Base-by-base conservation (phyloP, 805 yeast species). In the Starmerella potacharoeniae region DNA sequence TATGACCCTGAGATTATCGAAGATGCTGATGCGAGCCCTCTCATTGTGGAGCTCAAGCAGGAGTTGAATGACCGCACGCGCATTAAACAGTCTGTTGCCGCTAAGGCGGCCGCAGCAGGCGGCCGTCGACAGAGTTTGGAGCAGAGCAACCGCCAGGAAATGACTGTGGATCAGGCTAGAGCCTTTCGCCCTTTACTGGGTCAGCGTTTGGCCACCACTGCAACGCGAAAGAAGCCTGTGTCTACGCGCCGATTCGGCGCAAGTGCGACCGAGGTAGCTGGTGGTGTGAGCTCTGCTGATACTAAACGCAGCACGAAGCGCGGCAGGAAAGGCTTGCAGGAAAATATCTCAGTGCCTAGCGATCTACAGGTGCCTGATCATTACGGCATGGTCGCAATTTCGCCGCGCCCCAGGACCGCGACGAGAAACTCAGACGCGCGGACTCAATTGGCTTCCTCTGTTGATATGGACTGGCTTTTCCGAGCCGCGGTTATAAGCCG, bases 391-490 rank as follows among this genome's bases (percentile, higher is more conserved):
- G 16, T 13, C 7, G 31, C 39, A 31, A 22, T n/a, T 13, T 14
- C 35, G 3, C 16, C 34, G 5, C 28, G 28, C 8, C 35, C 41
- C 7, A 11, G 8, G 35, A 6, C 41, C n/a, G 7, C n/a, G 8
- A 37, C 16, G 10, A 13, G n/a, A 16, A n/a, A 10, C n/a, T 7
- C 2, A 8, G 11, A 7, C 4, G 7, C 41, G 10, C 41, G 41
- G 41, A 11, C 41, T 37, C 41, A 37, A n/a, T 8, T n/a, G n/a
- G 37, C 22, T 4, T 40, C 40, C 1, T 30, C 14, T n/a, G 49
- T 61, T 9, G 66, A 84, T 56, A 73, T 78, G 1, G 77, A 81
- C 28, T 70, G 74, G 2, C 70, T 88, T 41, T 78, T 81, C 60
- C 75, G 86, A 14, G 51, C 51, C 7, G 42, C 37, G 17, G 35